Evolutionary conservation across 768 basidiomycete genomes (phyloP).

Genomic region (Leucosporidium yakuticum): DNA sequence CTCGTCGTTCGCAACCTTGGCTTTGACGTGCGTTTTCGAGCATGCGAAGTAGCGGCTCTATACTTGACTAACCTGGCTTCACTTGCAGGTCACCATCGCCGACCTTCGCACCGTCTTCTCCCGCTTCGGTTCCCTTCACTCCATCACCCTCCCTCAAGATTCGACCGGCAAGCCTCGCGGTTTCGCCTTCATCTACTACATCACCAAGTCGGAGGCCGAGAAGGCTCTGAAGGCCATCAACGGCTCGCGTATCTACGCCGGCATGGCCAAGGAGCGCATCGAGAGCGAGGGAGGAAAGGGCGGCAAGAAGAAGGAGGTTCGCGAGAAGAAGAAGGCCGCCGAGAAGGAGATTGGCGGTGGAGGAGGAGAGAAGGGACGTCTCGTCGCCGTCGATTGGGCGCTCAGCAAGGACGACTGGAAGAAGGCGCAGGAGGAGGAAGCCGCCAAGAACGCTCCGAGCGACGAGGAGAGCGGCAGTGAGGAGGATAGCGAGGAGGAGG

Average conservation of each 20-base stretch:
- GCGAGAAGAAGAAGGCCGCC: constrained; percentile 48
- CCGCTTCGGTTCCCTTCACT: constrained; percentile 77
- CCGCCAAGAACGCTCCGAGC: constrained; percentile 35
- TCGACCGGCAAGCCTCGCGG: constrained; percentile 52
- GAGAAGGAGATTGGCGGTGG: constrained; percentile 50
- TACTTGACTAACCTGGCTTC: background rate
- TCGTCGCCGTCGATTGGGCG: constrained; percentile 94
- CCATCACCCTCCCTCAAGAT: constrained; percentile 66
- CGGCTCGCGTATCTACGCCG: constrained; percentile 62
- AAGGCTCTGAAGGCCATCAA: constrained; percentile 72
- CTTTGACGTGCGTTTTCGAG: constrained; percentile 49
- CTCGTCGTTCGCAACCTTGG: constrained; percentile 88
- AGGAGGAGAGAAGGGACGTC: constrained; percentile 50
- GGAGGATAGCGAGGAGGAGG: constrained; percentile 41
- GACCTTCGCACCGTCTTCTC: constrained; percentile 81
- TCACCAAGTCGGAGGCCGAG: constrained; percentile 77
- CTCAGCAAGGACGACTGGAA: constrained; percentile 89
- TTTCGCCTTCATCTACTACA: constrained; percentile 93
- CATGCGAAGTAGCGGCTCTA: background rate
- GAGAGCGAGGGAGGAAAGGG: constrained; percentile 37
- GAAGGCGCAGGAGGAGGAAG: constrained; percentile 56
- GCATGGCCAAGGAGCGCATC: constrained; percentile 41
- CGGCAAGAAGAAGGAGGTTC: constrained; percentile 48
- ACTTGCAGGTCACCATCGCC: constrained; percentile 62
- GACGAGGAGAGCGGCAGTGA: constrained; percentile 40